Conservation (phyloP, 2,329 filamentous ascomycete species). For the Colletotrichum sp. region DNA sequence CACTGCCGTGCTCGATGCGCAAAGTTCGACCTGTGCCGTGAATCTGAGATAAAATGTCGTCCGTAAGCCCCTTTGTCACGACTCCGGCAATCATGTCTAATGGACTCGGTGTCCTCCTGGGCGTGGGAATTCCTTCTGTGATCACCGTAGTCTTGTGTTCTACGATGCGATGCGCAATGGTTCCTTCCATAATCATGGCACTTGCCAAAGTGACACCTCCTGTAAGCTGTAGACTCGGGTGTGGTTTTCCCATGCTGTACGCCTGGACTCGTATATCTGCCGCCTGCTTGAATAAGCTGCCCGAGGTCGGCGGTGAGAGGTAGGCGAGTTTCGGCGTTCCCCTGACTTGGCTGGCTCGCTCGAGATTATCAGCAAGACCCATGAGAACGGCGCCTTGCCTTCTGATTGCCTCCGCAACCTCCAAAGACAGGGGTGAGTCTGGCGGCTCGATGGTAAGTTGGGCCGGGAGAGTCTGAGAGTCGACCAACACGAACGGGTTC, state of each 20-base stretch:
- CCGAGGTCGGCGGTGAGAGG: conserved; percentile 38
- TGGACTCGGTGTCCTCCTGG: conserved; percentile 27
- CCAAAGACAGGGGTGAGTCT: conserved; percentile 31
- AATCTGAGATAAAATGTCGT: not conserved
- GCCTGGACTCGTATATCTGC: conserved; percentile 49
- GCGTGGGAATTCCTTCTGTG: conserved; percentile 11
- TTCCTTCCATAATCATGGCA: conserved; percentile 46
- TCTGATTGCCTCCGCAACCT: conserved; percentile 55
- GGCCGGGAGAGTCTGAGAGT: conserved; percentile 51
- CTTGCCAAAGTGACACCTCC: conserved; percentile 53
- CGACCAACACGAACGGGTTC: conserved; percentile 54
- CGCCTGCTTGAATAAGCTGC: not conserved
- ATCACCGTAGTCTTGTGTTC: not conserved
- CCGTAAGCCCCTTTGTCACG: not conserved
- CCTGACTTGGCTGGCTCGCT: conserved; percentile 33
- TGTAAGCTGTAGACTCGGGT: conserved; percentile 58
- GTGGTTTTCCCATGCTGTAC: conserved; percentile 55
- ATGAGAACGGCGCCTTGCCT: conserved; percentile 59
- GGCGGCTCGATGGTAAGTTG: conserved; percentile 43
- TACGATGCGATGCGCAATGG: conserved; percentile 35
- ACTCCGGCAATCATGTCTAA: not conserved
- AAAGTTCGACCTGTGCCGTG: not conserved
- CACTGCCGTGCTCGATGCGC: conserved; percentile 32
- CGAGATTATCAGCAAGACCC: conserved; percentile 52
- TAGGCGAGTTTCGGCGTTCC: conserved; percentile 63